Evolutionary conservation across 2,329 filamentous ascomycete species (phyloP), one percentile per base, ranked within the genome.

Genomic region (Aspergillus chevalieri): DNA sequence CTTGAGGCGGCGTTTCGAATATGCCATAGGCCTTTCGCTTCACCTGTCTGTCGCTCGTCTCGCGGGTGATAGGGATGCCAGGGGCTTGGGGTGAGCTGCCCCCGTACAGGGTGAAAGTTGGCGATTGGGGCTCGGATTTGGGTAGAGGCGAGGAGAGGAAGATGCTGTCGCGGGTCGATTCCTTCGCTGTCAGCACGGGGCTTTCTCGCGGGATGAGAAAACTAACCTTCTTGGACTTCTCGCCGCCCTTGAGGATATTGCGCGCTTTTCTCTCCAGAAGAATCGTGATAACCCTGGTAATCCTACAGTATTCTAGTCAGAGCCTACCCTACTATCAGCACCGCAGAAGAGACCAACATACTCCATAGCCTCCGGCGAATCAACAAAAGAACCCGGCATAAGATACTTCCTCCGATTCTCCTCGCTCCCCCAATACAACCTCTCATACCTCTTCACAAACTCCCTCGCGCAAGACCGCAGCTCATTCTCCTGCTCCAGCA

Each of bases 391-490:
- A 12, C 56, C 62, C 14, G 50, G 14, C 21, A 59, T 43, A 7
- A 64, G 47, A 42, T 58, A 57, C 38, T 54, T 55, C 17, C 46
- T 34, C 8, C 56, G 50, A 22, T 51, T 58, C 9, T 45, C 28
- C 15, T 52, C 38, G 2, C 41, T 50, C 9, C 60, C 59, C 62
- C 62, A 63, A 19, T 61, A 62, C 33, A 47, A 44, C n/a, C 26
- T 46, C 6, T 59, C 60, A 14, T 52, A 49, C 10, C 44, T 34
- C 3, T 52, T 52, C 8, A 64, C 42, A 12, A 62, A 63, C 10
- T 17, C 34, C 10, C 44, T 38, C n/a, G 58, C 57, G 17, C 58
- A 58, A 2, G 17, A 4, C 1, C 34, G 21, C 3, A 57, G 48
- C 14, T 44, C 47, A n/a, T 12, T 1, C 17, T 52, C 46, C 7